Evolutionary conservation across 73 alveolate genomes (phyloP).

Genomic region (Uronychia binucleata): DNA sequence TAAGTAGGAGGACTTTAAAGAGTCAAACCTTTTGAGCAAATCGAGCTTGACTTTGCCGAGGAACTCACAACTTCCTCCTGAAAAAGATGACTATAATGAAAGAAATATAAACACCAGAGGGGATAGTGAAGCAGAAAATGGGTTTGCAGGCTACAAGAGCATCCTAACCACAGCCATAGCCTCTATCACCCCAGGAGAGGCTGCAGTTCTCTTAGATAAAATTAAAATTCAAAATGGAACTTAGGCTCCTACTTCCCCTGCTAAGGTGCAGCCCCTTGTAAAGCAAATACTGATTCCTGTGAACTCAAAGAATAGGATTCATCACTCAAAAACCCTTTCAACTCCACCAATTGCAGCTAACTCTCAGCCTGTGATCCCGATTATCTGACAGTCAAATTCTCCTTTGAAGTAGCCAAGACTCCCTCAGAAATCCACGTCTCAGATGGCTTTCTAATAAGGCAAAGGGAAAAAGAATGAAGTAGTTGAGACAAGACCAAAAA

Average conservation of each 20-base stretch:
- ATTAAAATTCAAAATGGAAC: background rate
- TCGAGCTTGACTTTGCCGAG: background rate
- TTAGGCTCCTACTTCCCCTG: background rate
- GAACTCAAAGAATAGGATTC: background rate
- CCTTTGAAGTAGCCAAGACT: background rate
- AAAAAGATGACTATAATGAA: background rate
- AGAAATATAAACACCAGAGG: background rate
- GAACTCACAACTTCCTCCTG: background rate
- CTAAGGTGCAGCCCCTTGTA: background rate
- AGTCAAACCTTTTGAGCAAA: background rate
- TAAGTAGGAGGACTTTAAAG: too few species aligned
- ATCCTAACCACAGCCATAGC: background rate
- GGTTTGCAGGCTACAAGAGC: background rate
- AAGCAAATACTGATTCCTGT: background rate
- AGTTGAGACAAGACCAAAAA: background rate
- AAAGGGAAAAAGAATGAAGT: background rate
- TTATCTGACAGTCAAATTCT: background rate
- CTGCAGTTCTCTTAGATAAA: background rate
- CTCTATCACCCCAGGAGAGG: background rate
- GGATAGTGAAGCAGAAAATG: background rate
- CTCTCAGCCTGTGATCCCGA: background rate
- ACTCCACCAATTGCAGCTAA: background rate
- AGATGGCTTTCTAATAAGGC: background rate
- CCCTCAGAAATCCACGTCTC: background rate
- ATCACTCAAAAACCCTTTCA: background rate